These are phyloP conservation scores for Magnolia sinica DNA, from an alignment of 164 flowering plant genomes.

Conservation along the genomic window DNA sequence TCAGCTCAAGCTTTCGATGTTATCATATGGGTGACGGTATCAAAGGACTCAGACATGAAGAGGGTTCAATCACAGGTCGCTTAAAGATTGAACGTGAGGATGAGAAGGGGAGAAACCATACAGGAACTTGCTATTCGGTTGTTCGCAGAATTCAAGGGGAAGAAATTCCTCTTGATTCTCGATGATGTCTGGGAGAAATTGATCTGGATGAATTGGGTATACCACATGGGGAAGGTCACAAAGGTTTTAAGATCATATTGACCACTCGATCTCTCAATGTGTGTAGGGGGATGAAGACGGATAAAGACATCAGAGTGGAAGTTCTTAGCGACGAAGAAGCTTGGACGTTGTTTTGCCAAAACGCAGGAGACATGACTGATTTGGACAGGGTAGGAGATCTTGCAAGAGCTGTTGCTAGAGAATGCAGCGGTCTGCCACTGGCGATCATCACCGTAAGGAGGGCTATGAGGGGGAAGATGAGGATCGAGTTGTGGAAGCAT, in stretches of 20 bases:
- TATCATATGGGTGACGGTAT: neutral
- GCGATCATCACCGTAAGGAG: slow-evolving; percentile 6
- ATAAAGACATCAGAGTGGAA: slow-evolving; percentile 5
- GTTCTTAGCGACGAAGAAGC: neutral
- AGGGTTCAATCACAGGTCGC: neutral
- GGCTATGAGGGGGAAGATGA: slow-evolving; percentile 6
- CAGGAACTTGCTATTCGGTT: neutral
- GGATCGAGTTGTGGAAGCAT: neutral
- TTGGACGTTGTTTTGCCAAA: slow-evolving; percentile 1
- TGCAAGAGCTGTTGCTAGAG: slow-evolving; percentile 6
- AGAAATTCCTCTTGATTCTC: neutral
- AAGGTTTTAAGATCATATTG: slow-evolving; percentile 1
- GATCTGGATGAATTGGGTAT: neutral
- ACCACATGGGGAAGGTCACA: neutral
- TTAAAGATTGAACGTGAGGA: neutral
- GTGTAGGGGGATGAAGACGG: neutral
- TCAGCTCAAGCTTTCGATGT: neutral
- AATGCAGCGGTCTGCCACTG: slow-evolving; percentile 7
- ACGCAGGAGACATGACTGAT: neutral
- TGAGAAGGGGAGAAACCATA: neutral
- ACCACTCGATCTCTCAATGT: slow-evolving; percentile 1
- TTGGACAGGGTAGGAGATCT: neutral
- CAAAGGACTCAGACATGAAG: neutral
- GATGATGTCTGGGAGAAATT: slow-evolving; percentile 6
- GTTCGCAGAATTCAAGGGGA: neutral